Evolutionary conservation across 306 rosid genomes (phyloP), one percentile per base, ranked within the genome.

Genomic region (Pachyrhizus erosus): DNA sequence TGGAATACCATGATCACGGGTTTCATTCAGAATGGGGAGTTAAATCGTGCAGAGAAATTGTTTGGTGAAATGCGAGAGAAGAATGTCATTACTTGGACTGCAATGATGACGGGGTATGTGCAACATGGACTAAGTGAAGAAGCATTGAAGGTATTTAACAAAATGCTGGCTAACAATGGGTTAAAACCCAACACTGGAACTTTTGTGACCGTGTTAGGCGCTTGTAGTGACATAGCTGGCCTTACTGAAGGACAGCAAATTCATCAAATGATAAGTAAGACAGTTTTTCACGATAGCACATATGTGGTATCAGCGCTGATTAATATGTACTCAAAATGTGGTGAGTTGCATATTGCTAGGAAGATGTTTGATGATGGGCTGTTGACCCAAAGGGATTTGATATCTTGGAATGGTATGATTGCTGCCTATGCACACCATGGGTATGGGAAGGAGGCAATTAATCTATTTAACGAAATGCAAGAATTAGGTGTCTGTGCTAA

Each of bases 361-460:
- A 87, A 81, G 77, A 81, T 87, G 82, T 87, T 87, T 84, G 88
- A 87, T 58, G 84, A 82, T 61, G 86, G 87, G 24, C 26, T 78
- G 54, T 58, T 73, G 29, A 60, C 84, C 48, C 82, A 84, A 79
- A 87, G 85, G 84, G 88, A 87, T 75, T 75, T 84, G 80, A 84
- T 87, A 81, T 84, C 86, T 69, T 87, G 90, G 90, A 87, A 87
- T 52, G 90, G 88, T 37, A 87, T 87, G 86, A 84, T 87, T 68
- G 90, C 90, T 1, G 88, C 90, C 27, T 87, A 87, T 74, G 90
- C 88, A 3, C 88, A 84, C 76, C 90, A 87, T 69, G 90, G 90
- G 27, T 81, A 52, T 61, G 88, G 88, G 12, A 81, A 42, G 61
- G 86, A 84, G 79, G 90, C 90, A 69, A 81, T 84, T 48, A 74